Evolutionary conservation across 1,139 yeast species (phyloP).

Genomic region (Protomyces pachydermus): DNA sequence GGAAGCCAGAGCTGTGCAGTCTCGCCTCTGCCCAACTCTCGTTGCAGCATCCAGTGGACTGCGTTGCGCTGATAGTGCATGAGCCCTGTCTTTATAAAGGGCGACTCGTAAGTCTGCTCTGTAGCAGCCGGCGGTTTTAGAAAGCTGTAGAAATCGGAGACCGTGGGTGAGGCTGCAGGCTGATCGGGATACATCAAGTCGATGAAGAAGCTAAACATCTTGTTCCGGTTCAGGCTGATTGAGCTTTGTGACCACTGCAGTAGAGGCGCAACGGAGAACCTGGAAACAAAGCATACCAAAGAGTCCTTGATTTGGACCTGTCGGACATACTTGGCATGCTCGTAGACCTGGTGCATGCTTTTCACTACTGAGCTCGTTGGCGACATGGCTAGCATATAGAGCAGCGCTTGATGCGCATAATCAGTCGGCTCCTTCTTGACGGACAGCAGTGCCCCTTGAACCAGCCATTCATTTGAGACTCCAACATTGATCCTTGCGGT

Average conservation of each 20-base stretch:
- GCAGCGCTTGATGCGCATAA: neutral
- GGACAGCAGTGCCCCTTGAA: neutral
- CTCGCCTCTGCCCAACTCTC: slow-evolving; percentile 17
- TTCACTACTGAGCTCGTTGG: neutral
- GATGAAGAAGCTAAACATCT: neutral
- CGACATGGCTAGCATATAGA: neutral
- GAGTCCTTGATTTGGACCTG: neutral
- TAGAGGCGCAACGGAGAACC: neutral
- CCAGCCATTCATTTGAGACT: too few species aligned
- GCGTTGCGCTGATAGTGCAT: slow-evolving; percentile 30
- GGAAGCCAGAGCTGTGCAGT: slow-evolving; percentile 11
- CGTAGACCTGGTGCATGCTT: neutral
- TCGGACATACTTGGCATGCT: neutral
- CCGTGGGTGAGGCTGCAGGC: neutral
- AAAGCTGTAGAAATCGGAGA: slow-evolving; percentile 1
- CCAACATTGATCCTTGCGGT: neutral
- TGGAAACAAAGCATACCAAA: neutral
- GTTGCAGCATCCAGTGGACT: slow-evolving; percentile 29
- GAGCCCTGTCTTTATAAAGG: slow-evolving; percentile 24
- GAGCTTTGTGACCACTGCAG: neutral
- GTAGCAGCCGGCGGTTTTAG: slow-evolving; percentile 2
- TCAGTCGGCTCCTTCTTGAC: neutral
- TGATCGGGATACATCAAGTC: slow-evolving; percentile 9
- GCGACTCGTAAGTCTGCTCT: neutral
- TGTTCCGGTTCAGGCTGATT: neutral